Conservation (phyloP, 1,284 basidiomycete genomes). For the Tilletia setariae region DNA sequence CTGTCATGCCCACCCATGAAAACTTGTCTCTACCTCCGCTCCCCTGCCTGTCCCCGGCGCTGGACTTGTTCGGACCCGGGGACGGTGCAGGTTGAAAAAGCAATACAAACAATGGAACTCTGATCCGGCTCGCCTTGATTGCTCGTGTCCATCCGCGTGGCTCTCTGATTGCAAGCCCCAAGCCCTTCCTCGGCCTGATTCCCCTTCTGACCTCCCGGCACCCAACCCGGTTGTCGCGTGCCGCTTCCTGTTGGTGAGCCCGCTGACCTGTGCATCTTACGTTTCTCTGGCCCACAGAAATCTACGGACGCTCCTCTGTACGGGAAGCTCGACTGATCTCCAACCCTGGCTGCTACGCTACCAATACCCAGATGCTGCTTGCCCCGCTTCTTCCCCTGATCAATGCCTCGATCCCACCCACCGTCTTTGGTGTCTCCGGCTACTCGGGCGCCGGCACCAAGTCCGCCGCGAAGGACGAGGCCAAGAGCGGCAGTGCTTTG, state of each 20-base stretch:
- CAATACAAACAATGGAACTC: no score
- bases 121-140: no score
- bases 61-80: no score
- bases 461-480: constrained; percentile 57
- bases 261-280: not conserved
- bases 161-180: no score
- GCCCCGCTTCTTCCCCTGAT: constrained; percentile 80
- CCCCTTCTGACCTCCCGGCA: not conserved
- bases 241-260: not conserved
- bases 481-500: constrained; percentile 20
- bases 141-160: no score
- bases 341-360: constrained; percentile 96
- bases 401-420: constrained; percentile 67
- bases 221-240: not conserved
- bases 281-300: constrained; percentile 62
- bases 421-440: constrained; percentile 87
- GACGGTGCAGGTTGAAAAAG: no score
- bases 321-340: constrained; percentile 77
- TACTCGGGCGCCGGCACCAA: constrained; percentile 93
- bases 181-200: no score
- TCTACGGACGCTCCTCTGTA: constrained; percentile 75
- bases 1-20: no score
- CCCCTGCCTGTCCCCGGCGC: no score
- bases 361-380: constrained; percentile 83
- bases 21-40: no score